Conservation (phyloP, 73 alveolate species). For the Paramecium octaurelia region DNA sequence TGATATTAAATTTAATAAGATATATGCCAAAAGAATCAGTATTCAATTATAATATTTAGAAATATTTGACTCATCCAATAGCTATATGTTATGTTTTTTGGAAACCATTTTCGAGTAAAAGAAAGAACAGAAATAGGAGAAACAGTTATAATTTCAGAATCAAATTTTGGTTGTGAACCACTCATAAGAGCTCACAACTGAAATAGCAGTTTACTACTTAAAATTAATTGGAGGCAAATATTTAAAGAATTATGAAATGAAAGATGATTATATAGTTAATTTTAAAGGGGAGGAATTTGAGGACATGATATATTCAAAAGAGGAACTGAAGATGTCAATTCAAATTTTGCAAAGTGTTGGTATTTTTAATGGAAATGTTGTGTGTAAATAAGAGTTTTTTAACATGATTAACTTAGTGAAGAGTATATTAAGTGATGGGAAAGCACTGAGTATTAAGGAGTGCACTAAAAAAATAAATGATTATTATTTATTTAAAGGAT, state of each 20-base stretch:
- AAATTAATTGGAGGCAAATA: neutral
- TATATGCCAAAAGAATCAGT: neutral
- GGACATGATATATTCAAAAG: neutral
- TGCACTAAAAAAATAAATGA: constrained; percentile 5
- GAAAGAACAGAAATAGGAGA: neutral
- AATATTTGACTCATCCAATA: neutral
- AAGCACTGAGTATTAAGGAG: neutral
- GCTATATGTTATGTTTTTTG: neutral
- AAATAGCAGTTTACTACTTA: neutral
- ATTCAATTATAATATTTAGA: neutral
- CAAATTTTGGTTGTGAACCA: neutral
- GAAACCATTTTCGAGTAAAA: neutral
- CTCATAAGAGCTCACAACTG: neutral
- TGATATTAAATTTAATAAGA: neutral
- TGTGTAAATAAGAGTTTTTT: neutral
- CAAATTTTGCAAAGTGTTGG: neutral
- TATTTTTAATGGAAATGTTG: neutral
- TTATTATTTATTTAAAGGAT: neutral
- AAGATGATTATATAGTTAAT: neutral
- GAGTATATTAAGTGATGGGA: neutral
- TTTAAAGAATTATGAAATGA: neutral
- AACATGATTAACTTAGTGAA: neutral
- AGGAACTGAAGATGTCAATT: neutral
- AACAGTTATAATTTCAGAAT: neutral
- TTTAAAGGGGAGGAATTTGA: neutral